phyloP scores from a whole-genome alignment of 1,284 basidiomycete genomes.

The Trichosporon coremiiforme region DNA sequence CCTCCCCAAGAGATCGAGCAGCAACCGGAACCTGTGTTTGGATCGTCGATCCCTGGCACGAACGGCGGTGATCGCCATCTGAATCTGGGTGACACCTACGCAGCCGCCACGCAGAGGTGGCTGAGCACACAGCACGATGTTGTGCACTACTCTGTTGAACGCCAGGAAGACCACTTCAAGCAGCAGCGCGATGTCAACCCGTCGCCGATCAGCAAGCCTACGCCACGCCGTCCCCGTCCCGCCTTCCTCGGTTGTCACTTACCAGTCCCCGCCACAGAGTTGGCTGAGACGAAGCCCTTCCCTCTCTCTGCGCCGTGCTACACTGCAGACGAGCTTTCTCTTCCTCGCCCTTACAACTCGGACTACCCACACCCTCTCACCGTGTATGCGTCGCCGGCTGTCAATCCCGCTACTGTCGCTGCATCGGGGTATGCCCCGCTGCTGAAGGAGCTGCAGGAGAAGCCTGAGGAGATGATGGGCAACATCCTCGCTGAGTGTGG shows the following conservation, averaged over 20 bases:
- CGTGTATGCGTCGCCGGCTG: slow-evolving; percentile 47
- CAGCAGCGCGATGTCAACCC: neutral
- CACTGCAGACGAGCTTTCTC: slow-evolving; percentile 33
- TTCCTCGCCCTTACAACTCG: slow-evolving; percentile 47
- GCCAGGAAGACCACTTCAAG: neutral
- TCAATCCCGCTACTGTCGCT: slow-evolving; percentile 40
- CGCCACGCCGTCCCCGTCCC: slow-evolving; percentile 16
- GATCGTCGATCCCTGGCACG: neutral
- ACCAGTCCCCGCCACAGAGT: slow-evolving; percentile 21
- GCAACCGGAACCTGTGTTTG: neutral
- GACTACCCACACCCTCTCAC: slow-evolving; percentile 51
- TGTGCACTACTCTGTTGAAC: neutral
- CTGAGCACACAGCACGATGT: neutral
- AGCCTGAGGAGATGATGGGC: slow-evolving; percentile 38
- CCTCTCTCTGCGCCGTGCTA: slow-evolving; percentile 35
- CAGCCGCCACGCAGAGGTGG: neutral
- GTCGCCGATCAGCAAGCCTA: neutral
- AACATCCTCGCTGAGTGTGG: slow-evolving; percentile 42
- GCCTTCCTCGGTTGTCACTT: slow-evolving; percentile 23
- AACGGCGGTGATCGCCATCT: slow-evolving; percentile 1
- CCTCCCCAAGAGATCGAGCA: neutral
- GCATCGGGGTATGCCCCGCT: slow-evolving; percentile 37
- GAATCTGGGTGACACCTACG: neutral
- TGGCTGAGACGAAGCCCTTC: slow-evolving; percentile 40
- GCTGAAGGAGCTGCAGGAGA: slow-evolving; percentile 32